Conservation (phyloP, 257 asterid genomes). For the Eustoma russellianum region DNA sequence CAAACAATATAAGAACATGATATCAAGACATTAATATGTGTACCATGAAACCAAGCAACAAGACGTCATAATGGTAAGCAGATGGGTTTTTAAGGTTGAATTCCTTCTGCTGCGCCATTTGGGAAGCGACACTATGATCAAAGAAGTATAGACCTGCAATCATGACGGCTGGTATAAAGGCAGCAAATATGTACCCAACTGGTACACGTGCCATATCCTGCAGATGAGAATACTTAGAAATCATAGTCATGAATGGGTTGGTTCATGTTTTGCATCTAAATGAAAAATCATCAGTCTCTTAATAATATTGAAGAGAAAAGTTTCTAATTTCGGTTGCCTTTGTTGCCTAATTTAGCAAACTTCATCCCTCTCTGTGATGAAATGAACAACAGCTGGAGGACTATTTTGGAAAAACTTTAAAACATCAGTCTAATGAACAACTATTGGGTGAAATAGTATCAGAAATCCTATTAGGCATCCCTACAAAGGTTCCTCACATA, state of each 20-base stretch:
- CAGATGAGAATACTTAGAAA: conserved; percentile 3
- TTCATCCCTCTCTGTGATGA: no score
- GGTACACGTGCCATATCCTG: conserved; percentile 89
- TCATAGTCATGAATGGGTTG: neutral
- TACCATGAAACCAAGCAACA: conserved; percentile 77
- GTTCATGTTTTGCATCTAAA: neutral
- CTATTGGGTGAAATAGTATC: no score
- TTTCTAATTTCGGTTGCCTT: no score
- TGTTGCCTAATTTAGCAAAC: no score
- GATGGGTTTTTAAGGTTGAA: conserved; percentile 84
- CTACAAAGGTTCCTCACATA: no score
- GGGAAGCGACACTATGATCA: conserved; percentile 91
- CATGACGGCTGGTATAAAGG: conserved; percentile 78
- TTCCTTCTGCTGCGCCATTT: conserved; percentile 82
- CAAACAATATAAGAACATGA: neutral
- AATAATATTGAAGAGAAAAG: neutral
- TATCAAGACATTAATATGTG: neutral
- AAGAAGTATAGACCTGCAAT: conserved; percentile 83
- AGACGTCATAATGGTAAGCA: conserved; percentile 74
- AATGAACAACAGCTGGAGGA: no score
- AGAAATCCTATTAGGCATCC: no score
- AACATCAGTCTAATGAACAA: no score
- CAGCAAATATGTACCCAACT: conserved; percentile 54
- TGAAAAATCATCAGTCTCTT: neutral
- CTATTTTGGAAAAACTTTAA: no score